Conservation (phyloP, 345 rosid species). For the Eucalyptus decipiens region DNA sequence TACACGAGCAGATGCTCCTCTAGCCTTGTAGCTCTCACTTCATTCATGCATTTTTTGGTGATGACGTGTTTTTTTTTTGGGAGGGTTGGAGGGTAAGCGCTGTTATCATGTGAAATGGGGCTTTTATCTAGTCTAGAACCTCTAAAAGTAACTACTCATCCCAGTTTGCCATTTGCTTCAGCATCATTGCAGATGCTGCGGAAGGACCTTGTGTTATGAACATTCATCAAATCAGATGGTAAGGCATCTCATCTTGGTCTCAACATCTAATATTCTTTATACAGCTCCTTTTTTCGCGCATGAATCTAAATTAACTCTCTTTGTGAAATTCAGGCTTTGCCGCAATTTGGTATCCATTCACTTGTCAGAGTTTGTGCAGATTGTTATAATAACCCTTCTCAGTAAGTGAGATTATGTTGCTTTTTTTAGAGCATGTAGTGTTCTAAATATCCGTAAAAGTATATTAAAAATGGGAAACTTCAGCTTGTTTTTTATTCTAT, state of each 20-base stretch:
- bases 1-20: background rate
- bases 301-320: background rate
- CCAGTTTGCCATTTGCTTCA: conserved; percentile 6
- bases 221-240: conserved; percentile 78
- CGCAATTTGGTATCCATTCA: conserved; percentile 46
- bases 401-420: conserved; percentile 10
- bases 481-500: background rate
- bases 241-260: background rate
- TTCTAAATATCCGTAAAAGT: background rate
- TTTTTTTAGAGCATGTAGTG: background rate
- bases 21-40: background rate
- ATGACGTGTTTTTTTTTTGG: background rate
- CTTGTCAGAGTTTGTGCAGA: conserved; percentile 58
- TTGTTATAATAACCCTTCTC: conserved; percentile 34
- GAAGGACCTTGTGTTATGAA: conserved; percentile 60
- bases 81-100: background rate
- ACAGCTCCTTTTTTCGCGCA: background rate
- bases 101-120: background rate
- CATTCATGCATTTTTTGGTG: background rate
- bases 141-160: background rate
- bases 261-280: background rate
- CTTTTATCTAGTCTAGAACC: background rate
- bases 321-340: conserved; percentile 30
- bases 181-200: conserved; percentile 83
- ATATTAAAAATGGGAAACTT: background rate